Percentiles rank a stretch among this genome's conserved stretches.
These are phyloP conservation scores for Saprolegnia parasitica DNA, from an alignment of 352 stramenopile genomes.

Conservation along the genomic window DNA sequence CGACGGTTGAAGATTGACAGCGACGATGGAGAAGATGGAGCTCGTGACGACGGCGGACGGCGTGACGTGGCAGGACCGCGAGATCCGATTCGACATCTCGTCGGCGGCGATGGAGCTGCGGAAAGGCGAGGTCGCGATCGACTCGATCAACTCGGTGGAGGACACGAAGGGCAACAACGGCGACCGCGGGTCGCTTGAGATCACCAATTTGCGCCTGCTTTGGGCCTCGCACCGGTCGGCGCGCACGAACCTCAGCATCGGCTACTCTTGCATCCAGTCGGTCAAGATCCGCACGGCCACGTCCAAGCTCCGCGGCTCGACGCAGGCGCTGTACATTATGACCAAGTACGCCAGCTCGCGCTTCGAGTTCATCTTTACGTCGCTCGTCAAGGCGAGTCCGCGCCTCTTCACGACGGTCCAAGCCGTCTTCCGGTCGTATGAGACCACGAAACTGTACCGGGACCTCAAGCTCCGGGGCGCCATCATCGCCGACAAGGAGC, in stretches of 20 bases:
- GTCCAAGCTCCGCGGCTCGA: slow-evolving; percentile 86
- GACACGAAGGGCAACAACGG: slow-evolving; percentile 95
- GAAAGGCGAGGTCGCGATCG: slow-evolving; percentile 78
- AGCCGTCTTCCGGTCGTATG: slow-evolving; percentile 88
- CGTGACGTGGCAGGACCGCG: slow-evolving; percentile 84
- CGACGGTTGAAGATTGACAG: background rate
- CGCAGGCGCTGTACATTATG: slow-evolving; percentile 90
- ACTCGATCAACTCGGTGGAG: slow-evolving; percentile 92
- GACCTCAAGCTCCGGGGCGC: slow-evolving; percentile 90
- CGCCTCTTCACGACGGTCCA: slow-evolving; percentile 91
- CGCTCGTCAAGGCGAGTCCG: slow-evolving; percentile 86
- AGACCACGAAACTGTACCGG: slow-evolving; percentile 90
- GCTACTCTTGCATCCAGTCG: slow-evolving; percentile 76
- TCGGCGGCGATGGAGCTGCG: slow-evolving; percentile 55
- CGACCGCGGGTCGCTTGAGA: slow-evolving; percentile 78
- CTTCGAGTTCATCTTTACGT: slow-evolving; percentile 95
- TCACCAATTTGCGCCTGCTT: slow-evolving; percentile 90
- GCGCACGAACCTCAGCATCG: slow-evolving; percentile 83
- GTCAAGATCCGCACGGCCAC: slow-evolving; percentile 88
- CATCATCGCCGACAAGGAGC: slow-evolving; percentile 86
- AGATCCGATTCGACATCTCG: slow-evolving; percentile 87
- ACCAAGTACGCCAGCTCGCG: slow-evolving; percentile 80
- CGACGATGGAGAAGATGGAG: slow-evolving; percentile 37
- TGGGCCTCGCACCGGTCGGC: slow-evolving; percentile 87
- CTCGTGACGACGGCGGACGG: slow-evolving; percentile 51